Conservation (phyloP, 108 stramenopile genomes). For the Schizochytrium sp. region DNA sequence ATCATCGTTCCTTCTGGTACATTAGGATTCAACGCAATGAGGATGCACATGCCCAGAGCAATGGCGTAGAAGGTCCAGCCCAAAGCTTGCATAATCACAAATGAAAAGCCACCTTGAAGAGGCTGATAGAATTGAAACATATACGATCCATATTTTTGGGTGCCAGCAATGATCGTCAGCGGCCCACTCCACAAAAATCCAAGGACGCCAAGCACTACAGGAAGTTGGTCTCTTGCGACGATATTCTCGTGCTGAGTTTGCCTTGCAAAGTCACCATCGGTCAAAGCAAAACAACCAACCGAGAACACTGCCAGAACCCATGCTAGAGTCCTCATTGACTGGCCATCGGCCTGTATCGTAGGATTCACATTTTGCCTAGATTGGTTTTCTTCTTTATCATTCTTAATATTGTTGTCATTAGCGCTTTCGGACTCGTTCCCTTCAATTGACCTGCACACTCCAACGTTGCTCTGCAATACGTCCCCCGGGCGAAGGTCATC, state of each 20-base stretch:
- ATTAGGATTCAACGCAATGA: neutral
- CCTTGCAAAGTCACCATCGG: neutral
- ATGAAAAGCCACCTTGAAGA: constrained; percentile 25
- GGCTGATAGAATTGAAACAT: constrained; percentile 23
- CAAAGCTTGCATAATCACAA: constrained; percentile 10
- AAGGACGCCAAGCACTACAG: neutral
- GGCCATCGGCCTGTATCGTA: too few species aligned
- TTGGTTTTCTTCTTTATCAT: too few species aligned
- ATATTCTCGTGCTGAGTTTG: neutral
- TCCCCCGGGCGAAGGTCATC: too few species aligned
- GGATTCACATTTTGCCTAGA: too few species aligned
- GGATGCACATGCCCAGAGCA: neutral
- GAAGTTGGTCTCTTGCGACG: neutral
- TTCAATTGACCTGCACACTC: too few species aligned
- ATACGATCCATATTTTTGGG: neutral
- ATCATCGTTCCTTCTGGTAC: neutral
- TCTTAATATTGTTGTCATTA: too few species aligned
- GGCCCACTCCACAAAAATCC: constrained; percentile 36
- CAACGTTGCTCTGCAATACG: too few species aligned
- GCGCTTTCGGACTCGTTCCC: too few species aligned
- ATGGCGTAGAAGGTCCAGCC: constrained; percentile 57
- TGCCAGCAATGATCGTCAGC: constrained; percentile 9
- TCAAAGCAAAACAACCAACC: constrained; percentile 10
- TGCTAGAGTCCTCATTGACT: neutral
- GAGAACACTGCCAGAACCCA: constrained; percentile 23